Conservation (phyloP, 2,329 filamentous ascomycete species). For the Phyllachora maydis region DNA sequence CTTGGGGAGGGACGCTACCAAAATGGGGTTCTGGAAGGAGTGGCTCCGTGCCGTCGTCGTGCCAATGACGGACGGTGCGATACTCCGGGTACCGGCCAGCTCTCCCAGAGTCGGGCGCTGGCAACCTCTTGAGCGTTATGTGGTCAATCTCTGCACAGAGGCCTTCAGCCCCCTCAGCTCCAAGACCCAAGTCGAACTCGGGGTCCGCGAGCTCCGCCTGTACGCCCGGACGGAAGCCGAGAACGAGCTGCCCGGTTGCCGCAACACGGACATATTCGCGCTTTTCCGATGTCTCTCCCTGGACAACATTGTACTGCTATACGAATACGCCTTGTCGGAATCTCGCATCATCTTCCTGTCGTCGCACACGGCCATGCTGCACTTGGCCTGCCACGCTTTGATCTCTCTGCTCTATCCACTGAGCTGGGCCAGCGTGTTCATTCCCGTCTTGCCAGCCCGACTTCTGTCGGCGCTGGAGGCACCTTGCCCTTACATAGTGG, state of each 20-base stretch:
- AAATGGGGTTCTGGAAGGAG: conserved; percentile 94
- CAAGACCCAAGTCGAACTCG: conserved; percentile 86
- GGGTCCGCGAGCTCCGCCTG: conserved; percentile 70
- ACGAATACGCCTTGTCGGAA: conserved; percentile 84
- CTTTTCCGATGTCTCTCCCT: conserved; percentile 79
- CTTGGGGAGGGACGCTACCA: conserved; percentile 60
- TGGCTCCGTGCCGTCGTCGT: conserved; percentile 90
- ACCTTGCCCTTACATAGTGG: conserved; percentile 91
- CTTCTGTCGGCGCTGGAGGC: conserved; percentile 82
- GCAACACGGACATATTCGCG: conserved; percentile 81
- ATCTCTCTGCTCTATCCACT: conserved; percentile 73
- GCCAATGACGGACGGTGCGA: conserved; percentile 77
- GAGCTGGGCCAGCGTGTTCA: conserved; percentile 86
- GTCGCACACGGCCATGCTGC: conserved; percentile 89
- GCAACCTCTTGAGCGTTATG: conserved; percentile 92
- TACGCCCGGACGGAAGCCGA: conserved; percentile 83
- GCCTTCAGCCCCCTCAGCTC: conserved; percentile 82
- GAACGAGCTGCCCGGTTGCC: conserved; percentile 83
- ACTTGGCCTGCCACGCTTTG: conserved; percentile 77
- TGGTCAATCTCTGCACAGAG: conserved; percentile 91
- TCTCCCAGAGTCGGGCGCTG: conserved; percentile 83
- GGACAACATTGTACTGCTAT: conserved; percentile 77
- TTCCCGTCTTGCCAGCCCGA: conserved; percentile 73
- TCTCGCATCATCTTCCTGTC: conserved; percentile 92
- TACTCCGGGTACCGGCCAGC: conserved; percentile 67